A percentile compares a stretch with the other conserved stretches of the same genome.
phyloP scores from a whole-genome alignment of 1,284 basidiomycete genomes.

The Apiotrichum porosum region DNA sequence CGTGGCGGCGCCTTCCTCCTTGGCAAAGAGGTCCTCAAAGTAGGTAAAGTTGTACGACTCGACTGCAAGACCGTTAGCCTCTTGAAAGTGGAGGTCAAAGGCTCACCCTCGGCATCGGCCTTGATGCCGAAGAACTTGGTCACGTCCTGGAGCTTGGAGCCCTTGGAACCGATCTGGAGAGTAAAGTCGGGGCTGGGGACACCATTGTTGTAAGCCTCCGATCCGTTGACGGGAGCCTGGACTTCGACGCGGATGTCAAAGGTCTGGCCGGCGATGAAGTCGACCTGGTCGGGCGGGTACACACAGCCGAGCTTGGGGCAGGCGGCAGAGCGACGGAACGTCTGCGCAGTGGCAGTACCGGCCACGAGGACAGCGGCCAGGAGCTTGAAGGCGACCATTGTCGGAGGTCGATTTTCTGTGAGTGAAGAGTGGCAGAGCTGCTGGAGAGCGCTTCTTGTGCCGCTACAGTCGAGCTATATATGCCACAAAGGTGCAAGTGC shows the following conservation, averaged over 20 bases:
- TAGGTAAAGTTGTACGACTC: conserved; percentile 41
- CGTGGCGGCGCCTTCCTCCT: conserved; percentile 34
- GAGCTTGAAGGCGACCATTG: conserved; percentile 21
- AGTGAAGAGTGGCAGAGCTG: too few species aligned
- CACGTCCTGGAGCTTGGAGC: conserved; percentile 33
- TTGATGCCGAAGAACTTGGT: conserved; percentile 43
- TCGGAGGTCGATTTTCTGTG: too few species aligned
- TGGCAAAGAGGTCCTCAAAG: conserved; percentile 46
- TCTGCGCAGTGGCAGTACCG: conserved; percentile 36
- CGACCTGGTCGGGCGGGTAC: conserved; percentile 43
- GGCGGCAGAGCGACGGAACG: conserved; percentile 43
- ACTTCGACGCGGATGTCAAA: conserved; percentile 47
- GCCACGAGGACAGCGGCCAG: conserved; percentile 22
- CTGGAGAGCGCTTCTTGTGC: too few species aligned
- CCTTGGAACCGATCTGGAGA: conserved; percentile 39
- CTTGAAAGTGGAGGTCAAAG: neutral
- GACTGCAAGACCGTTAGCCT: conserved; percentile 13
- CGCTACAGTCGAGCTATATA: too few species aligned
- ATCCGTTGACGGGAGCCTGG: conserved; percentile 50
- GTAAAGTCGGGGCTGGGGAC: conserved; percentile 35
- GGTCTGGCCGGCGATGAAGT: conserved; percentile 42
- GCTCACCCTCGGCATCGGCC: conserved; percentile 28
- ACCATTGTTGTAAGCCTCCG: conserved; percentile 48
- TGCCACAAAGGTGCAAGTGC: too few species aligned
- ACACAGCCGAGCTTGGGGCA: conserved; percentile 47